phyloP scores from a whole-genome alignment of 306 rosid species.

The barrel medic (Medicago truncatula) region DNA sequence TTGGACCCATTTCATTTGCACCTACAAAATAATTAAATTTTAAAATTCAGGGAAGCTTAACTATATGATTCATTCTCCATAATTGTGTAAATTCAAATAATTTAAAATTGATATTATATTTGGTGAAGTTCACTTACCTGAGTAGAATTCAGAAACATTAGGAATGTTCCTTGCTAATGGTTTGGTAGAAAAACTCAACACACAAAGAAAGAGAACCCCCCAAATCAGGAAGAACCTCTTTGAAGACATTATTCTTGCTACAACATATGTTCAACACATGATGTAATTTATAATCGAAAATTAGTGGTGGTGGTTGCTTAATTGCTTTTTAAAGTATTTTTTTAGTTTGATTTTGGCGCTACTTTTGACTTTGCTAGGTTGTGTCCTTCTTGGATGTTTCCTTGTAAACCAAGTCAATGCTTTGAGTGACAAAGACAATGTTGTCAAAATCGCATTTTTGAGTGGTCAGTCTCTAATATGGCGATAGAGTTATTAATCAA shows the following conservation, averaged over 20 bases:
- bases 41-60: no score
- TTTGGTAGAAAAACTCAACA: constrained; percentile 17
- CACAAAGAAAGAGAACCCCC: constrained; percentile 27
- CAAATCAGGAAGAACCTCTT: constrained; percentile 15
- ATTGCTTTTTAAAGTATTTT: background rate
- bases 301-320: background rate
- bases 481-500: no score
- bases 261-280: background rate
- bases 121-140: background rate
- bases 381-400: background rate
- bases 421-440: background rate
- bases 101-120: no score
- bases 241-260: background rate
- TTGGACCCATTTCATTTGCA: constrained; percentile 3
- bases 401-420: background rate
- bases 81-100: no score
- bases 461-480: no score
- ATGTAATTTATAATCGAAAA: background rate
- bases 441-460: background rate
- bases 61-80: background rate
- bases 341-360: background rate
- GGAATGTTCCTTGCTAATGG: constrained; percentile 21
- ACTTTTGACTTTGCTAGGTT: background rate
- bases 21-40: background rate
- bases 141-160: constrained; percentile 10